A percentile compares a stretch with the other conserved stretches of the same genome.
These are phyloP conservation scores for Fusarium sp. DNA, from an alignment of 2,329 filamentous ascomycete genomes.

Conservation along the genomic window DNA sequence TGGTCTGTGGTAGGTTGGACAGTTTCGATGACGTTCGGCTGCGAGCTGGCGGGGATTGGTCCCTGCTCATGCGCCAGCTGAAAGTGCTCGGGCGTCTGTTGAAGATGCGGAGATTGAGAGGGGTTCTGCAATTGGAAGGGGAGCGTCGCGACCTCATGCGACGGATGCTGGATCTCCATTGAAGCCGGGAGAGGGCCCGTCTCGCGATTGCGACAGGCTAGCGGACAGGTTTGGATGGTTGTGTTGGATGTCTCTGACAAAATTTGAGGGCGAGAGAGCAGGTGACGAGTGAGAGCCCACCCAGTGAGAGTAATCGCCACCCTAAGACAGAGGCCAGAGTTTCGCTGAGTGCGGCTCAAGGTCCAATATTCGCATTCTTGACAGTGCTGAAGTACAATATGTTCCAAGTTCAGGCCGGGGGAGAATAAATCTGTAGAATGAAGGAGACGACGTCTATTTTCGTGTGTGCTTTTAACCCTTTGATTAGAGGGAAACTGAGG, in stretches of 20 bases:
- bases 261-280: conserved; percentile 3
- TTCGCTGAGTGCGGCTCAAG: conserved; percentile 6
- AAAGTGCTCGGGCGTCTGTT: conserved; percentile 12
- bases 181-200: conserved; percentile 25
- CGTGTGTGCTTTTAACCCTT: conserved; percentile 11
- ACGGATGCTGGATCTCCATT: conserved; percentile 38
- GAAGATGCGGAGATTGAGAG: conserved; percentile 5
- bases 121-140: conserved; percentile 21
- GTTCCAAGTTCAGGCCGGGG: background rate
- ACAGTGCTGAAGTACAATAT: background rate
- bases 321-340: conserved; percentile 30
- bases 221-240: conserved; percentile 13
- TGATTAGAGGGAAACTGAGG: conserved; percentile 22
- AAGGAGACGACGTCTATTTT: background rate
- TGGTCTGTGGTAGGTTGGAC: conserved; percentile 11
- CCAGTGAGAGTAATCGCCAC: conserved; percentile 31
- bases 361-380: conserved; percentile 23
- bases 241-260: conserved; percentile 11
- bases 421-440: conserved; percentile 3
- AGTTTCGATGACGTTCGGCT: conserved; percentile 34
- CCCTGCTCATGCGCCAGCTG: conserved; percentile 26
- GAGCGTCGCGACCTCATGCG: conserved; percentile 20
- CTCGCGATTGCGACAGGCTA: conserved; percentile 32
- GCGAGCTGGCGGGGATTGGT: conserved; percentile 29
- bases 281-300: conserved; percentile 17